Conservation (phyloP, 2,329 filamentous ascomycete species). For the Penicillium frequentans region DNA sequence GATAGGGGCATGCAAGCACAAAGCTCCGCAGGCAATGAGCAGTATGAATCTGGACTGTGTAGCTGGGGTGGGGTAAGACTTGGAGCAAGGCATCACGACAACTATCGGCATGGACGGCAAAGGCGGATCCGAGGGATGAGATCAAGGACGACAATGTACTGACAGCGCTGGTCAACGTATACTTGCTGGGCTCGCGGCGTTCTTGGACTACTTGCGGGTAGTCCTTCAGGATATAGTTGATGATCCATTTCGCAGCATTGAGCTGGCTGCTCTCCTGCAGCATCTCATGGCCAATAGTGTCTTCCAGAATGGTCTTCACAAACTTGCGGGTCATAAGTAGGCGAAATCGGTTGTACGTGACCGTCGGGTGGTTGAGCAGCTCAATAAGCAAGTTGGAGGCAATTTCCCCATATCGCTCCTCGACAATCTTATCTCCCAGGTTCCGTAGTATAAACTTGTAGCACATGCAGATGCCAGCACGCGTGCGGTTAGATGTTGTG, state of each 20-base stretch:
- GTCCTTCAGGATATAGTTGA: conserved; percentile 89
- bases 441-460: conserved; percentile 79
- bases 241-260: conserved; percentile 73
- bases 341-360: conserved; percentile 83
- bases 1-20: conserved; percentile 86
- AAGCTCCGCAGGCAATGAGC: conserved; percentile 84
- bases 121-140: conserved; percentile 75
- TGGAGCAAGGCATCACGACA: conserved; percentile 87
- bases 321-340: conserved; percentile 82
- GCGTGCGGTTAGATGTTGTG: conserved; percentile 74
- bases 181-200: conserved; percentile 82
- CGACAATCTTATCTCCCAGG: conserved; percentile 78
- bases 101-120: conserved; percentile 73
- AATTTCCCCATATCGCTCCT: conserved; percentile 78
- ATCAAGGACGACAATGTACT: conserved; percentile 79
- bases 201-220: conserved; percentile 89
- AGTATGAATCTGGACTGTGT: conserved; percentile 89
- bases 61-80: conserved; percentile 90
- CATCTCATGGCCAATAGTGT: conserved; percentile 76
- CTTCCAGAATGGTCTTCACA: conserved; percentile 78
- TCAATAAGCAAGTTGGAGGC: conserved; percentile 79
- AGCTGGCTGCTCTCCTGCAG: conserved; percentile 88
- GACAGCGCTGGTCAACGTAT: conserved; percentile 75
- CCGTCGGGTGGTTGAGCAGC: conserved; percentile 71
- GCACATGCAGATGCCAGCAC: conserved; percentile 82